These are phyloP conservation scores for Wickerhamomyces ciferrii DNA, from an alignment of 805 yeast genomes.

Conservation along the genomic window DNA sequence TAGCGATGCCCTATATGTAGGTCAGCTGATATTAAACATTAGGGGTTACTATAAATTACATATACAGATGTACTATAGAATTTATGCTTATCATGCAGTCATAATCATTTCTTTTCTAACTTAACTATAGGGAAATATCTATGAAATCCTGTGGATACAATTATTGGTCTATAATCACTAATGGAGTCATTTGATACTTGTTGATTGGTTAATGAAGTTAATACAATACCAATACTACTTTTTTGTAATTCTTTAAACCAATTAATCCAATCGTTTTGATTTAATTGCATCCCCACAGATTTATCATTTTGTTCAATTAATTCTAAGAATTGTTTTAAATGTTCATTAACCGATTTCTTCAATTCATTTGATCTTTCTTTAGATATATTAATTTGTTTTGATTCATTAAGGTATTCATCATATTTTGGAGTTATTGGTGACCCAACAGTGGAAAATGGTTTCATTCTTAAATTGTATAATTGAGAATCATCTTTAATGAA, in stretches of 20 bases:
- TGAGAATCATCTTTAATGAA: slow-evolving; percentile 22
- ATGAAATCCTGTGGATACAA: slow-evolving; percentile 33
- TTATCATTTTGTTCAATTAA: slow-evolving; percentile 18
- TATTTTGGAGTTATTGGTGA: slow-evolving; percentile 56
- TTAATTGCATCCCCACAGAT: slow-evolving; percentile 20
- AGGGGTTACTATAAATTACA: neutral
- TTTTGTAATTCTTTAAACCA: slow-evolving; percentile 26
- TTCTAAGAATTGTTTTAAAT: slow-evolving; percentile 8
- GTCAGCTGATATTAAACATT: no score
- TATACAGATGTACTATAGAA: no score
- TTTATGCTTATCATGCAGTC: neutral
- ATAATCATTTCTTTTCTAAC: slow-evolving; percentile 7
- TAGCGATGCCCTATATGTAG: no score
- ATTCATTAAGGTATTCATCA: slow-evolving; percentile 16
- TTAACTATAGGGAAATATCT: slow-evolving; percentile 40
- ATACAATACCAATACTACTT: slow-evolving; percentile 23
- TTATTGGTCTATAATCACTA: slow-evolving; percentile 8
- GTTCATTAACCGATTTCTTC: slow-evolving; percentile 1
- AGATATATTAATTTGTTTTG: slow-evolving; percentile 15
- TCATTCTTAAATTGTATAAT: slow-evolving; percentile 58
- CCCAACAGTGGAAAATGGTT: slow-evolving; percentile 76
- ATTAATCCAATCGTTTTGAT: slow-evolving; percentile 22
- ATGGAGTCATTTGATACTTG: slow-evolving; percentile 1
- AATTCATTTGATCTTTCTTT: neutral
- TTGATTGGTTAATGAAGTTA: slow-evolving; percentile 8